These are phyloP conservation scores for Hygrophorus pudorinus DNA, from an alignment of 768 basidiomycete genomes.

Conservation along the genomic window DNA sequence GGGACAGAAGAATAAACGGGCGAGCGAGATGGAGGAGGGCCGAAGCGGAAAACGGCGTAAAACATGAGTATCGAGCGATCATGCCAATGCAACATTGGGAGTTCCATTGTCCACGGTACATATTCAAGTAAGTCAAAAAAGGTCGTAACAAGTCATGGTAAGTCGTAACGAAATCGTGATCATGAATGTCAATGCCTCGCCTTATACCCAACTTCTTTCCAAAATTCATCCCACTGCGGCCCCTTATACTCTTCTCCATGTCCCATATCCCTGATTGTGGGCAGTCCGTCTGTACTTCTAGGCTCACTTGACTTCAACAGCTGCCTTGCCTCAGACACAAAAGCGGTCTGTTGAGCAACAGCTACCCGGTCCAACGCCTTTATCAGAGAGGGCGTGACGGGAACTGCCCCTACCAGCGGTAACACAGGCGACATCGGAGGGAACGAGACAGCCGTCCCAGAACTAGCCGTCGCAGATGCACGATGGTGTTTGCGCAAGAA, in stretches of 20 bases:
- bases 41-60: constrained; percentile 43
- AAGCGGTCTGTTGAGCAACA: constrained; percentile 46
- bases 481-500: not conserved
- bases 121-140: not conserved
- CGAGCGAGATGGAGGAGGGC: constrained; percentile 51
- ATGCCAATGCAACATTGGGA: not conserved
- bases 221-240: constrained; percentile 33
- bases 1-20: constrained; percentile 65
- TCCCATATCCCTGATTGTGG: constrained; percentile 9
- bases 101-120: not conserved
- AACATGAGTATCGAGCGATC: constrained; percentile 19
- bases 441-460: constrained; percentile 12
- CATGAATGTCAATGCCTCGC: constrained; percentile 9
- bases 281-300: not conserved
- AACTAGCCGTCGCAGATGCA: not conserved
- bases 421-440: constrained; percentile 19
- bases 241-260: constrained; percentile 11
- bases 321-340: constrained; percentile 10
- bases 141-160: constrained; percentile 4
- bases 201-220: constrained; percentile 33
- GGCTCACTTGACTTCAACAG: constrained; percentile 1
- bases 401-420: constrained; percentile 22
- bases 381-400: constrained; percentile 56
- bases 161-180: not conserved
- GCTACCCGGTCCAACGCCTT: constrained; percentile 52